Percentiles rank a stretch among this genome's conserved stretches.
Conservation (phyloP, 2,329 filamentous ascomycete genomes). For the Colletotrichum orchidophilum region DNA sequence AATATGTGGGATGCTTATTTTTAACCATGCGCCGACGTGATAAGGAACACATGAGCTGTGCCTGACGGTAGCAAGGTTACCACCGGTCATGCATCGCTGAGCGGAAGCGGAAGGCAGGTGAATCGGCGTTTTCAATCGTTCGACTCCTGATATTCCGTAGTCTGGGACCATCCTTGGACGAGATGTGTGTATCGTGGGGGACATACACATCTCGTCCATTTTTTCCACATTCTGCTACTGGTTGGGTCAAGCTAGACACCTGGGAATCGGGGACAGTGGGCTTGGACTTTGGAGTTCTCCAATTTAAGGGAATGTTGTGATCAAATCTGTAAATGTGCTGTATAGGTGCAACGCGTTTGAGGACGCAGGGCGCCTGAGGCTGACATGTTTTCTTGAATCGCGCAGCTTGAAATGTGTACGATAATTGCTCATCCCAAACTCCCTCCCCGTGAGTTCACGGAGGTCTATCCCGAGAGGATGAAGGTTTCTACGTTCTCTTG, state of each 20-base stretch:
- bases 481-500: neutral
- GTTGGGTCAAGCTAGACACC: neutral
- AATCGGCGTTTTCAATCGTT: neutral
- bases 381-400: neutral
- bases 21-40: neutral
- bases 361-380: neutral
- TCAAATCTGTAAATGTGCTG: neutral
- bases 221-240: neutral
- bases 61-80: slow-evolving; percentile 24
- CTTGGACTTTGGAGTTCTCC: neutral
- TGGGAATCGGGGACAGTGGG: neutral
- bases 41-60: slow-evolving; percentile 17
- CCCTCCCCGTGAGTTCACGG: neutral
- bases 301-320: neutral
- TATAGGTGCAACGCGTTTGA: neutral
- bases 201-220: no score
- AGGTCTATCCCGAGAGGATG: neutral
- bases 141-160: neutral
- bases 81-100: neutral
- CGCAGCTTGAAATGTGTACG: neutral
- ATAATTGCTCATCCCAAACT: neutral
- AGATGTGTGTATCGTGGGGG: no score
- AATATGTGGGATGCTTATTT: neutral
- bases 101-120: neutral
- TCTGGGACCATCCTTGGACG: neutral